Evolutionary conservation across 2,329 filamentous ascomycete genomes (phyloP).

Genomic region (Aureobasidium pullulans): DNA sequence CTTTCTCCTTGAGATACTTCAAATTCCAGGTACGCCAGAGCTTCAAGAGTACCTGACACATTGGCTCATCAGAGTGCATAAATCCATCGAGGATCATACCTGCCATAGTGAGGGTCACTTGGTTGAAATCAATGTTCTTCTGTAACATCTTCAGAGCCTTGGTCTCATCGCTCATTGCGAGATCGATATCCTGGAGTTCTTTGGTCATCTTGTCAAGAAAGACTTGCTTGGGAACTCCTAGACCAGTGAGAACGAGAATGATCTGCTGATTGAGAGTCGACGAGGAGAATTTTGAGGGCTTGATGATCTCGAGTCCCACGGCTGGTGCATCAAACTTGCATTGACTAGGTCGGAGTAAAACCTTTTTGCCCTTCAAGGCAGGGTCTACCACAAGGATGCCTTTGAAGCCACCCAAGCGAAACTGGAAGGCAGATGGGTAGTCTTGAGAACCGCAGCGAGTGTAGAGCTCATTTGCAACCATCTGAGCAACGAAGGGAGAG

Average conservation of each 20-base stretch:
- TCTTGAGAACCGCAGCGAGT: conserved; percentile 44
- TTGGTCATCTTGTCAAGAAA: conserved; percentile 61
- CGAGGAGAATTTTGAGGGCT: conserved; percentile 65
- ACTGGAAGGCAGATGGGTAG: conserved; percentile 78
- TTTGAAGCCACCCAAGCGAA: conserved; percentile 87
- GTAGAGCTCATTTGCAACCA: conserved; percentile 64
- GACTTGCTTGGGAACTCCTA: conserved; percentile 61
- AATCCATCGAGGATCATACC: conserved; percentile 75
- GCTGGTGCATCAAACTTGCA: conserved; percentile 72
- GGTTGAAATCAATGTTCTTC: conserved; percentile 77
- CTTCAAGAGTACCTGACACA: conserved; percentile 67
- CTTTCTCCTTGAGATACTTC: conserved; percentile 87
- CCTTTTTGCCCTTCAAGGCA: conserved; percentile 48
- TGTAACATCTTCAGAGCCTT: conserved; percentile 62
- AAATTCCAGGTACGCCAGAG: conserved; percentile 87
- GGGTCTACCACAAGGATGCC: conserved; percentile 75
- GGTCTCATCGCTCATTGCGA: conserved; percentile 58
- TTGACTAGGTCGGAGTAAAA: conserved; percentile 76
- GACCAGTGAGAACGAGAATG: conserved; percentile 72
- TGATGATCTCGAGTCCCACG: conserved; percentile 75
- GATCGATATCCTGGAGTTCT: conserved; percentile 62
- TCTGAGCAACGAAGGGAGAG: conserved; percentile 65
- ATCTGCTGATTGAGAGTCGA: conserved; percentile 85
- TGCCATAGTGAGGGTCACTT: conserved; percentile 66
- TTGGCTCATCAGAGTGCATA: conserved; percentile 66